Evolutionary conservation across 2,329 filamentous ascomycete species (phyloP).

Genomic region (Neobulgaria alba): DNA sequence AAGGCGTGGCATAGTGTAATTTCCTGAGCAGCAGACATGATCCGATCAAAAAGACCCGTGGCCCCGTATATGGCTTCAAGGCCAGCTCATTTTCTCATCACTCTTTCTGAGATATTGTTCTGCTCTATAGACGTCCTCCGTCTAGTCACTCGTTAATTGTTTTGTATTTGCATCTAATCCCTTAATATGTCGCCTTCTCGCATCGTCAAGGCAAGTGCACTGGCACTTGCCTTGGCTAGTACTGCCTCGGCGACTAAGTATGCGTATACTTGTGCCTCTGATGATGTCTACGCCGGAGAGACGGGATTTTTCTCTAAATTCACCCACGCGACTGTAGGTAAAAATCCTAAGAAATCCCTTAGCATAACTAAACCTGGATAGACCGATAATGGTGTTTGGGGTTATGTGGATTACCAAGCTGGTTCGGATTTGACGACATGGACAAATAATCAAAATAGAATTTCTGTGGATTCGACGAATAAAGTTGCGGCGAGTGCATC

Average conservation of each 20-base stretch:
- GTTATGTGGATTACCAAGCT: conserved; percentile 1
- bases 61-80: not conserved
- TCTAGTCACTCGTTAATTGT: conserved; percentile 3
- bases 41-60: not conserved
- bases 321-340: not conserved
- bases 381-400: not conserved
- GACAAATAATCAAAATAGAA: not conserved
- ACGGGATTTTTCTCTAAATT: too few relatives aligned
- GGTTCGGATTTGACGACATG: not conserved
- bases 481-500: not conserved
- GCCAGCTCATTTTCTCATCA: conserved; percentile 6
- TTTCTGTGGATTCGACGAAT: conserved; percentile 4
- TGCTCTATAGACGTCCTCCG: conserved; percentile 1
- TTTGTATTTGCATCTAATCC: not conserved
- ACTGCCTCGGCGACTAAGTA: conserved; percentile 1
- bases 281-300: not conserved
- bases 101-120: conserved; percentile 4
- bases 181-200: conserved; percentile 6
- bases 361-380: not conserved
- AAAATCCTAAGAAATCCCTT: not conserved
- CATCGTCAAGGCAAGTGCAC: conserved; percentile 2
- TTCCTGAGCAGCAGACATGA: too few relatives aligned
- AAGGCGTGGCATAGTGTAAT: too few relatives aligned
- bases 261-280: not conserved
- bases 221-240: conserved; percentile 3